Percentiles rank a stretch among this genome's conserved stretches.
These are phyloP conservation scores for Wickerhamomyces mucosus DNA, from an alignment of 805 yeast genomes.

Conservation along the genomic window DNA sequence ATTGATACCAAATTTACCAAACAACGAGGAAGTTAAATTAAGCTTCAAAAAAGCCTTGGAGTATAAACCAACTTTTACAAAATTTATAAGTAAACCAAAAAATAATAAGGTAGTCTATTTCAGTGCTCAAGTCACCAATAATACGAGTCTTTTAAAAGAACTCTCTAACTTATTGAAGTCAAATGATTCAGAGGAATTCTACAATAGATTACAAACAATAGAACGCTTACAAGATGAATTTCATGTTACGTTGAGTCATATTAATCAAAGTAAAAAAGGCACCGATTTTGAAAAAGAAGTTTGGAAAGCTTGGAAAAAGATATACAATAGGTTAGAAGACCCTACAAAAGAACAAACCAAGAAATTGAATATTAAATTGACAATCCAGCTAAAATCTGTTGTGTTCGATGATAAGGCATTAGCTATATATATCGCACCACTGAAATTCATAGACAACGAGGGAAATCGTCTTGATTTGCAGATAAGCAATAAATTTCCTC, in stretches of 20 bases:
- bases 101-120: slow-evolving; percentile 29
- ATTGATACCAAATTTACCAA: slow-evolving; percentile 31
- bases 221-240: slow-evolving; percentile 41
- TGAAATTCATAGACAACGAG: slow-evolving; percentile 5
- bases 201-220: slow-evolving; percentile 16
- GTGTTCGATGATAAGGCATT: slow-evolving; percentile 43
- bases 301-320: slow-evolving; percentile 20
- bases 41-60: slow-evolving; percentile 46
- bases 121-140: slow-evolving; percentile 29
- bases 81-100: slow-evolving; percentile 16
- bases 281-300: slow-evolving; percentile 15
- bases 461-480: slow-evolving; percentile 12
- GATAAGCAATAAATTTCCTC: slow-evolving; percentile 40
- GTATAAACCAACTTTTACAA: slow-evolving; percentile 44
- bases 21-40: slow-evolving; percentile 27
- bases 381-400: slow-evolving; percentile 32
- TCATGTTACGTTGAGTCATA: slow-evolving; percentile 63
- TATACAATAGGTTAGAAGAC: slow-evolving; percentile 1
- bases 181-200: slow-evolving; percentile 1
- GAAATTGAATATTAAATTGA: slow-evolving; percentile 18
- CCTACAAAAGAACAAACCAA: slow-evolving; percentile 2
- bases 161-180: slow-evolving; percentile 8
- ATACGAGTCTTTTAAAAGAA: slow-evolving; percentile 2
- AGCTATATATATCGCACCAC: slow-evolving; percentile 39
- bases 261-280: slow-evolving; percentile 22